Evolutionary conservation across 352 stramenopile genomes (phyloP).

Genomic region (Phytophthora constricta): DNA sequence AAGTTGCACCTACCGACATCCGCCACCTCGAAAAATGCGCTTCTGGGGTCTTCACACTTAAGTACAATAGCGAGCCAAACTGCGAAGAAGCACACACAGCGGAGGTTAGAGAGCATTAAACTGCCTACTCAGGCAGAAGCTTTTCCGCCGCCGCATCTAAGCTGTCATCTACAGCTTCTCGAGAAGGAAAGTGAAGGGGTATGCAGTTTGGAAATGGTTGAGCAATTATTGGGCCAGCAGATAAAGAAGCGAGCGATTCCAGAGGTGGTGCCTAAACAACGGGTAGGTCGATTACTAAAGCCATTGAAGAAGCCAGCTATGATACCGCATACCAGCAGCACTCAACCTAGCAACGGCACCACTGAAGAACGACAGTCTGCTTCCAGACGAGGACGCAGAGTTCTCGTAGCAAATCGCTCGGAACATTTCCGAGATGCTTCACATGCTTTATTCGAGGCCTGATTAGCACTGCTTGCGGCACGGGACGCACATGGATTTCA

Average conservation of each 20-base stretch:
- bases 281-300: slow-evolving; percentile 51
- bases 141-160: slow-evolving; percentile 40
- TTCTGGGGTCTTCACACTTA: slow-evolving; percentile 26
- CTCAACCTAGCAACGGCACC: slow-evolving; percentile 2
- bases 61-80: slow-evolving; percentile 37
- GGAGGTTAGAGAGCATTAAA: slow-evolving; percentile 60
- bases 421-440: slow-evolving; percentile 49
- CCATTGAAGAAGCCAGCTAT: slow-evolving; percentile 60
- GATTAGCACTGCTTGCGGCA: no score
- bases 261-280: slow-evolving; percentile 53
- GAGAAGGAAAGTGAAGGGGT: slow-evolving; percentile 21
- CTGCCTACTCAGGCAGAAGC: slow-evolving; percentile 45
- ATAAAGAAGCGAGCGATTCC: slow-evolving; percentile 22
- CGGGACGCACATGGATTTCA: no score
- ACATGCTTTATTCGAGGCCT: slow-evolving; percentile 7
- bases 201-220: slow-evolving; percentile 27
- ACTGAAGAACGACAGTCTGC: neutral
- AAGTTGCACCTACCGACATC: slow-evolving; percentile 37
- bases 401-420: slow-evolving; percentile 50
- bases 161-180: slow-evolving; percentile 17
- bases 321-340: slow-evolving; percentile 25
- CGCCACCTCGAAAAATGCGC: slow-evolving; percentile 19
- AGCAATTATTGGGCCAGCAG: slow-evolving; percentile 34
- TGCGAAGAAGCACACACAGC: slow-evolving; percentile 63
- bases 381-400: slow-evolving; percentile 27